Evolutionary conservation across 768 basidiomycete genomes (phyloP).

Genomic region (Tremella fuciformis): DNA sequence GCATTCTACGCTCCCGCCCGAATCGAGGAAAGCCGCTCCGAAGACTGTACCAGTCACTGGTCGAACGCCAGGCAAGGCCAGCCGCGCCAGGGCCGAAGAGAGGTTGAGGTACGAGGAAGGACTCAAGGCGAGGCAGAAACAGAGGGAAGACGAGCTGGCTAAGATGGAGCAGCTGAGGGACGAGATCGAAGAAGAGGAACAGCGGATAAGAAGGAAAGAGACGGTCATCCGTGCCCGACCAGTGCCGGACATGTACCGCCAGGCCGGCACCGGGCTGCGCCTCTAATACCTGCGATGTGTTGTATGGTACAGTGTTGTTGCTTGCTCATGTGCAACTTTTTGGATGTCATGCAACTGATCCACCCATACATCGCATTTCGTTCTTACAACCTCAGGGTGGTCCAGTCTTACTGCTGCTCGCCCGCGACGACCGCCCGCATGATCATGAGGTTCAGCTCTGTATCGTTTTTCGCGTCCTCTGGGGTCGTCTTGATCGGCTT

Average conservation of each 20-base stretch:
- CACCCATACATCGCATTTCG: too few relatives aligned
- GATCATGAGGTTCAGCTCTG: conserved; percentile 38
- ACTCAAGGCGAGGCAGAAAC: conserved; percentile 16
- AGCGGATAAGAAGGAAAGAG: conserved; percentile 24
- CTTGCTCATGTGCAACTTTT: too few relatives aligned
- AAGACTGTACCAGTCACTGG: conserved; percentile 29
- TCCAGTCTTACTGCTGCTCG: too few relatives aligned
- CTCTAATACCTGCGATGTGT: too few relatives aligned
- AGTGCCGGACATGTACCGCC: conserved; percentile 31
- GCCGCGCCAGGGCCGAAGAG: conserved; percentile 13
- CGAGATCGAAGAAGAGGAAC: conserved; percentile 20
- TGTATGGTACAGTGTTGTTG: too few relatives aligned
- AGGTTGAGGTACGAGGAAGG: conserved; percentile 23
- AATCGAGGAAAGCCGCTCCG: background rate
- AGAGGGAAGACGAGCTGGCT: conserved; percentile 7
- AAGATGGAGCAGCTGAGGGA: conserved; percentile 7
- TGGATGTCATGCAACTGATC: too few relatives aligned
- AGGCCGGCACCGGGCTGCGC: too few relatives aligned
- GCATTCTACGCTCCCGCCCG: background rate
- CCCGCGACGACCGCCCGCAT: conserved; percentile 30
- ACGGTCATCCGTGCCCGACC: conserved; percentile 35
- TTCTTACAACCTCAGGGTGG: too few relatives aligned
- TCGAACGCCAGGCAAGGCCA: conserved; percentile 33
- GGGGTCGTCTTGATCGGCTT: conserved; percentile 32
- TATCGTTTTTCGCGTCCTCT: conserved; percentile 40